Conservation (phyloP, 1,284 basidiomycete species). For the Farysia itapuensis region DNA sequence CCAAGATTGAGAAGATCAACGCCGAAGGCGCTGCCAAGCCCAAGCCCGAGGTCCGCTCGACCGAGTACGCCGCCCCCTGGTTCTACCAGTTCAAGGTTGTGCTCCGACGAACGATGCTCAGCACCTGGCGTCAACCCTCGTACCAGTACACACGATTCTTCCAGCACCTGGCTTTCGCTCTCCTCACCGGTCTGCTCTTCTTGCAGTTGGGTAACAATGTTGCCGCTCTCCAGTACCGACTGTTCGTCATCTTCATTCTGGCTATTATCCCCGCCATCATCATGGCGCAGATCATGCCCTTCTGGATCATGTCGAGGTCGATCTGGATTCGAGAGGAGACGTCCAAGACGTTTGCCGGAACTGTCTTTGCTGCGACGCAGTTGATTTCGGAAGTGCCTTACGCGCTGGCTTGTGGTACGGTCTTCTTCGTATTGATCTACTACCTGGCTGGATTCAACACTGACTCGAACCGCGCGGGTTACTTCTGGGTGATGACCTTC, state of each 20-base stretch:
- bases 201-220: constrained; percentile 72
- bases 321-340: constrained; percentile 52
- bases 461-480: constrained; percentile 67
- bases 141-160: constrained; percentile 71
- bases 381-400: constrained; percentile 69
- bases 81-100: constrained; percentile 77
- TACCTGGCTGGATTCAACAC: constrained; percentile 69
- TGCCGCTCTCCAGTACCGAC: constrained; percentile 78
- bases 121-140: constrained; percentile 59
- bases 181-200: constrained; percentile 81
- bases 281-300: constrained; percentile 80
- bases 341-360: constrained; percentile 45
- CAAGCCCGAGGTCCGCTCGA: constrained; percentile 51
- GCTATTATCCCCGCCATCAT: constrained; percentile 74
- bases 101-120: constrained; percentile 70
- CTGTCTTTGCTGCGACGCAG: constrained; percentile 59
- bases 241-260: constrained; percentile 68
- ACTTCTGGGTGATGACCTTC: constrained; percentile 67
- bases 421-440: constrained; percentile 50
- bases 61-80: constrained; percentile 69
- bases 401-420: constrained; percentile 63
- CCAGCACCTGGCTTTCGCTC: constrained; percentile 66
- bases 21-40: constrained; percentile 60
- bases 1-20: constrained; percentile 63
- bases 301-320: constrained; percentile 74